Conservation (phyloP, 164 flowering plant genomes). For the Hamamelis virginiana region DNA sequence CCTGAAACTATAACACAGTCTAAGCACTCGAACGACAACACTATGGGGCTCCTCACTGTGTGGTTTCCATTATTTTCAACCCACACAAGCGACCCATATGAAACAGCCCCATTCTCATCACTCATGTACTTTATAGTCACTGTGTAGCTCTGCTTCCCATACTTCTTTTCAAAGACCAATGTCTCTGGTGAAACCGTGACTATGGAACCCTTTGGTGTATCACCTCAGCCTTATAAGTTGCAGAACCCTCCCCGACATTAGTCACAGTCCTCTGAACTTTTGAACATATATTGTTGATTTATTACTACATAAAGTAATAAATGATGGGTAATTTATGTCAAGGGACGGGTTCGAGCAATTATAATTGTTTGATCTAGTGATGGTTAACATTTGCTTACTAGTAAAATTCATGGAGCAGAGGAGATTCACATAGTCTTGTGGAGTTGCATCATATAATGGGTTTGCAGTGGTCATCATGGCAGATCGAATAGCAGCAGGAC, state of each 20-base stretch:
- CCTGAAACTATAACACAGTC: too few relatives aligned
- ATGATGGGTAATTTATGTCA: slow-evolving; percentile 63
- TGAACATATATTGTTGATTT: neutral
- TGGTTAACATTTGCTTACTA: slow-evolving; percentile 32
- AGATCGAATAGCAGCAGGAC: slow-evolving; percentile 45
- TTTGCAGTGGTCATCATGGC: slow-evolving; percentile 51
- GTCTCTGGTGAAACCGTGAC: slow-evolving; percentile 30
- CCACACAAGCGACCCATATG: slow-evolving; percentile 43
- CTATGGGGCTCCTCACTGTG: slow-evolving; percentile 57
- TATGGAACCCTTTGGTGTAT: slow-evolving; percentile 10
- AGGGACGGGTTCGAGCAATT: slow-evolving; percentile 34
- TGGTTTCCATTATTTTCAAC: slow-evolving; percentile 33
- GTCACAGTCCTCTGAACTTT: slow-evolving; percentile 40
- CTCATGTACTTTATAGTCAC: slow-evolving; percentile 10
- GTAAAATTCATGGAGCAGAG: slow-evolving; percentile 45
- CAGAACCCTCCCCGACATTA: slow-evolving; percentile 42
- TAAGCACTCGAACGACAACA: too few relatives aligned
- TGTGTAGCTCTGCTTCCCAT: slow-evolving; percentile 35
- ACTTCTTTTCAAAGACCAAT: slow-evolving; percentile 32
- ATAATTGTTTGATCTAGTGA: slow-evolving; percentile 32
- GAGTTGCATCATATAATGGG: slow-evolving; percentile 33
- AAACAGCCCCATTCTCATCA: neutral
- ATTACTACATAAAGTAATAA: slow-evolving; percentile 29
- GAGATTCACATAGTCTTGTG: slow-evolving; percentile 40
- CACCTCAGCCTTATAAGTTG: slow-evolving; percentile 35